Percentiles rank a stretch among this genome's conserved stretches.
These are phyloP conservation scores for Cystobasidium pallidum DNA, from an alignment of 1,284 basidiomycete species.

Conservation along the genomic window DNA sequence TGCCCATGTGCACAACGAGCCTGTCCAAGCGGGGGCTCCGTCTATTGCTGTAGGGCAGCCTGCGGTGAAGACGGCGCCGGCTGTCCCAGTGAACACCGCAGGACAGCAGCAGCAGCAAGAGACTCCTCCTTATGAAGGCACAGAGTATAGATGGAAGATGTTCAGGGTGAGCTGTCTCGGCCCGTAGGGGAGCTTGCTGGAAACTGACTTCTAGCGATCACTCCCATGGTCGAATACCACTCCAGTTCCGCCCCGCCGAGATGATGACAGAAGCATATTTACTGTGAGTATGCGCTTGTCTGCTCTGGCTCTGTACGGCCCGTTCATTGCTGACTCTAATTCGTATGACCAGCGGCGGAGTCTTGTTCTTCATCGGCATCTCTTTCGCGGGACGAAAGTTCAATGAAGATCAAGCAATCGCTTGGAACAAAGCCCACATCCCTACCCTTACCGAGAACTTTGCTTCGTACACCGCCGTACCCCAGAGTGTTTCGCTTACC, in stretches of 20 bases:
- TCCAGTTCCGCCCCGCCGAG: constrained; percentile 41
- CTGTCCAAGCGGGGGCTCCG: constrained; percentile 21
- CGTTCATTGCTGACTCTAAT: neutral
- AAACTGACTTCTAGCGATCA: neutral
- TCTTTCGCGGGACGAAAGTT: constrained; percentile 31
- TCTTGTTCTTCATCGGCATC: constrained; percentile 28
- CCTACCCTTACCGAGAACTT: constrained; percentile 24
- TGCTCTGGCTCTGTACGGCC: no score
- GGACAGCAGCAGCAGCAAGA: neutral
- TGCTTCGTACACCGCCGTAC: constrained; percentile 27
- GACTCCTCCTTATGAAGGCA: constrained; percentile 25
- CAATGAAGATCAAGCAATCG: constrained; percentile 35
- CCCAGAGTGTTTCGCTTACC: constrained; percentile 17
- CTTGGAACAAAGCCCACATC: constrained; percentile 40
- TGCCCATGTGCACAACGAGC: neutral
- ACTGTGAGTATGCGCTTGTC: neutral
- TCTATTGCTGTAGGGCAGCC: constrained; percentile 27
- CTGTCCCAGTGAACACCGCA: constrained; percentile 15
- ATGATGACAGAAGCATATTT: constrained; percentile 17
- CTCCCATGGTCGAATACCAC: constrained; percentile 9
- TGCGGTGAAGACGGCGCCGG: constrained; percentile 16
- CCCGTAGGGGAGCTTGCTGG: neutral
- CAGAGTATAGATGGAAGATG: constrained; percentile 29
- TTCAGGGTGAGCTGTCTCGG: constrained; percentile 27
- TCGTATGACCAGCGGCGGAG: constrained; percentile 2